Evolutionary conservation across 176 grass and related monocot species (phyloP).

Genomic region (Musa troglodytarum): DNA sequence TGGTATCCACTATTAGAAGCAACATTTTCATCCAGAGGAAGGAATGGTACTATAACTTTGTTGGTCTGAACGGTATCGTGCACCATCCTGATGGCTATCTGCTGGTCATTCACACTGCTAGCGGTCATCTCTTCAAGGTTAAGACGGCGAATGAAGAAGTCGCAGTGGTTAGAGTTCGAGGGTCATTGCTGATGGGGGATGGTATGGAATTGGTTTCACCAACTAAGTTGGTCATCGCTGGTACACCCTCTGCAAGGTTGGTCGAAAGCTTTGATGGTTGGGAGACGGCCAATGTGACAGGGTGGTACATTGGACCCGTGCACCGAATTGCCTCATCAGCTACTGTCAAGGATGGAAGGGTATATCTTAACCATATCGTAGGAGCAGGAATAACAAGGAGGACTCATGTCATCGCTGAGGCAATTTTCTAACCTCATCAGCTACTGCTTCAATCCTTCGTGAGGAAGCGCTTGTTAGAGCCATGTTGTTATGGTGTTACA

Average conservation of each 20-base stretch:
- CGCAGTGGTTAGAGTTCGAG: slow-evolving; percentile 40
- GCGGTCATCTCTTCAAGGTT: slow-evolving; percentile 77
- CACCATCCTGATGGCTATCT: slow-evolving; percentile 81
- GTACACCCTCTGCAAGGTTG: slow-evolving; percentile 40
- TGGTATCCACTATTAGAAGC: slow-evolving; percentile 52
- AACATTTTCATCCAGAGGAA: slow-evolving; percentile 42
- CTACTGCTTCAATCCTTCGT: background rate
- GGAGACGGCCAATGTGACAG: slow-evolving; percentile 52
- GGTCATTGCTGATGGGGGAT: slow-evolving; percentile 59
- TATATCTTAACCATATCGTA: slow-evolving; percentile 81
- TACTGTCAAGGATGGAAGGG: slow-evolving; percentile 64
- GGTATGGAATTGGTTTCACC: slow-evolving; percentile 70
- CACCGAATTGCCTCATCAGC: slow-evolving; percentile 65
- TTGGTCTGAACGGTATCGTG: slow-evolving; percentile 71
- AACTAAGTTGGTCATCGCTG: slow-evolving; percentile 50
- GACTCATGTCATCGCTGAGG: slow-evolving; percentile 66
- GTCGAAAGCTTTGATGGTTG: slow-evolving; percentile 83
- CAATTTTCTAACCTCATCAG: slow-evolving; percentile 40
- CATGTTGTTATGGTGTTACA: background rate
- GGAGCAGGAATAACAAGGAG: slow-evolving; percentile 60
- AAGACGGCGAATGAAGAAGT: slow-evolving; percentile 28
- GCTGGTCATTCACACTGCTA: slow-evolving; percentile 69
- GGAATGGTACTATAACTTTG: slow-evolving; percentile 38
- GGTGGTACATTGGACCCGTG: slow-evolving; percentile 44
- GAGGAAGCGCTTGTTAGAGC: background rate